A percentile compares a stretch with the other conserved stretches of the same genome.
Conservation (phyloP, 1,139 yeast species). For the Geotrichum bryndzae region DNA sequence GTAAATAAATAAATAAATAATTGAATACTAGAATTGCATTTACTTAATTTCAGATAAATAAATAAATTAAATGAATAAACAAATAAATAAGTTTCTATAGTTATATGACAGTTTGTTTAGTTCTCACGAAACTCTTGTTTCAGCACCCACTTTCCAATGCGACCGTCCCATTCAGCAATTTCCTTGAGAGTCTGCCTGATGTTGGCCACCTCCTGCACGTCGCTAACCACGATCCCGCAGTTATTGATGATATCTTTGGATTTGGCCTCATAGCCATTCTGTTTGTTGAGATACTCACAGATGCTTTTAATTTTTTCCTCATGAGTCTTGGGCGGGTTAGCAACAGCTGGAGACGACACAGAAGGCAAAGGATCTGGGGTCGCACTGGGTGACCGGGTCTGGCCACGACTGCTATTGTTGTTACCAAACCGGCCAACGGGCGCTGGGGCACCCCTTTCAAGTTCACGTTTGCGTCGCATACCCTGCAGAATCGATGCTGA, state of each 20-base stretch:
- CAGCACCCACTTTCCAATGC: constrained; percentile 56
- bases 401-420: neutral
- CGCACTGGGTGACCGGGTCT: neutral
- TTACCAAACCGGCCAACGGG: neutral
- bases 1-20: neutral
- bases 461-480: constrained; percentile 27
- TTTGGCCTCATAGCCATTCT: constrained; percentile 33
- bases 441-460: constrained; percentile 20
- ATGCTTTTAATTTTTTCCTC: constrained; percentile 24
- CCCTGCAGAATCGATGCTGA: constrained; percentile 29
- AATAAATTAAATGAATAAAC: neutral
- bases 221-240: constrained; percentile 43
- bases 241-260: constrained; percentile 53
- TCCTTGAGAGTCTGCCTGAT: constrained; percentile 63
- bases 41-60: neutral
- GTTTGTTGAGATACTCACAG: constrained; percentile 31
- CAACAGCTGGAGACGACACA: neutral
- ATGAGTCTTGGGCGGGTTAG: constrained; percentile 7
- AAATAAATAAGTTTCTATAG: neutral
- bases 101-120: neutral
- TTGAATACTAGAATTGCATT: neutral
- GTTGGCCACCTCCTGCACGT: constrained; percentile 54
- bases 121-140: constrained; percentile 46
- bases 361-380: neutral
- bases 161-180: constrained; percentile 63